Base-by-base conservation (phyloP, 2,329 filamentous ascomycete genomes). In the Aspergillus ochraceus region DNA sequence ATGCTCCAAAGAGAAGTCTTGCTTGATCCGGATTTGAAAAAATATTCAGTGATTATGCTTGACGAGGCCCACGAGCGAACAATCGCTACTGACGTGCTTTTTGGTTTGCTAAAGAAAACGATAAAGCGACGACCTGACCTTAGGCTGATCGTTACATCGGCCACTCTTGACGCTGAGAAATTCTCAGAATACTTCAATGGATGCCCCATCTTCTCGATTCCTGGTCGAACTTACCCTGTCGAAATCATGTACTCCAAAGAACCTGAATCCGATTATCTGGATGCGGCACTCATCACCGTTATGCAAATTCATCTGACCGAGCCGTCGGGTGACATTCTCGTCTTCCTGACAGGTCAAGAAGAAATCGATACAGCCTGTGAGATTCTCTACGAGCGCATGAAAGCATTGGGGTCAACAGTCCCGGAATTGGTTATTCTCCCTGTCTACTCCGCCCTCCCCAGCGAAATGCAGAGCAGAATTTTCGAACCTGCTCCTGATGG, bases 261-360 rank as follows among this genome's bases (percentile, higher is more conserved):
- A 71, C 95, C 96, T 0, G 95, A 98, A 73, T 92, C 91, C 0
- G 96, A 99, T 72, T 99, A 99, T 68, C 81, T 99, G 14, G 95
- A 98, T 74, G 88, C 93, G 1, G 92, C 95, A 0, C 81, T 99
- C n/a, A 90, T 93, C 14, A 98, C 95, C 0, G 92, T 97, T 52
- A 97, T 99, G 94, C 92, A 98, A 72, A 98, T 99, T 57, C 95
- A 99, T 73, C 79, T 99, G 19, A 95, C 90, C 1, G 95, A 99
- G 70, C 92, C 93, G 6, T 84, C 88, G 19, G 95, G 95, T 65
- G 96, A 99, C 70, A 97, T 99, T 54, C 79, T 99, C n/a, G 82
- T 99, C 1, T 99, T 99, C 80, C 83, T 99, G 68, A 99, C 96
- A 0, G 95, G 95, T 6, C 93, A 97, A 72, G 95, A 99, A 76